Percentiles rank a stretch among this genome's conserved stretches.
Evolutionary conservation across 108 stramenopile genomes (phyloP).

Genomic region (Parietichytrium sp.): DNA sequence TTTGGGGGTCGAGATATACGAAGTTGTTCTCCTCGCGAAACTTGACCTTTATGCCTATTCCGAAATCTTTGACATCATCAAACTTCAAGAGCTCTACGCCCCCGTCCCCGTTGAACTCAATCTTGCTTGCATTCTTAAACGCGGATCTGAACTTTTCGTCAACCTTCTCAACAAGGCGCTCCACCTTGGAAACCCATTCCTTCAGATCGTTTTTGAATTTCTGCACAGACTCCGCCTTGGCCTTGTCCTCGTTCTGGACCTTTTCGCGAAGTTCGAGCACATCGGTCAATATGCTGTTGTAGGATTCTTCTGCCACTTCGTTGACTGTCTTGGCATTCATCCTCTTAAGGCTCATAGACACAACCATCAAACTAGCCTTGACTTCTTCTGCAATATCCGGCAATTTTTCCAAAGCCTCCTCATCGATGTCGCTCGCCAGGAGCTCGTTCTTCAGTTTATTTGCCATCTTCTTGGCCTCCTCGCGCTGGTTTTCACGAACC

Average conservation of each 20-base stretch:
- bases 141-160: conserved; percentile 55
- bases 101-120: conserved; percentile 66
- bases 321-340: conserved; percentile 59
- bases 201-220: conserved; percentile 54
- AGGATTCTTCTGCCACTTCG: conserved; percentile 67
- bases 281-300: too few relatives aligned
- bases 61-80: conserved; percentile 72
- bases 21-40: conserved; percentile 74
- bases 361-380: conserved; percentile 66
- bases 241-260: conserved; percentile 63
- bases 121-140: conserved; percentile 63
- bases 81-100: too few relatives aligned
- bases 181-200: conserved; percentile 55
- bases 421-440: neutral
- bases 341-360: too few relatives aligned
- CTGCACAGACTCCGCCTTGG: conserved; percentile 60
- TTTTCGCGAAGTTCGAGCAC: conserved; percentile 68
- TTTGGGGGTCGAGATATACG: conserved; percentile 72
- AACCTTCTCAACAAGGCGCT: conserved; percentile 62
- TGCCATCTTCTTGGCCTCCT: too few relatives aligned
- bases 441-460: too few relatives aligned
- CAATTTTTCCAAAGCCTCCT: neutral
- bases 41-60: conserved; percentile 79
- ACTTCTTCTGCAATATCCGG: conserved; percentile 49
- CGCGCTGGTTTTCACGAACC: too few relatives aligned